Percentiles rank a stretch among this genome's conserved stretches.
Evolutionary conservation across 306 rosid genomes (phyloP).

Genomic region (Cyamopsis tetragonoloba): DNA sequence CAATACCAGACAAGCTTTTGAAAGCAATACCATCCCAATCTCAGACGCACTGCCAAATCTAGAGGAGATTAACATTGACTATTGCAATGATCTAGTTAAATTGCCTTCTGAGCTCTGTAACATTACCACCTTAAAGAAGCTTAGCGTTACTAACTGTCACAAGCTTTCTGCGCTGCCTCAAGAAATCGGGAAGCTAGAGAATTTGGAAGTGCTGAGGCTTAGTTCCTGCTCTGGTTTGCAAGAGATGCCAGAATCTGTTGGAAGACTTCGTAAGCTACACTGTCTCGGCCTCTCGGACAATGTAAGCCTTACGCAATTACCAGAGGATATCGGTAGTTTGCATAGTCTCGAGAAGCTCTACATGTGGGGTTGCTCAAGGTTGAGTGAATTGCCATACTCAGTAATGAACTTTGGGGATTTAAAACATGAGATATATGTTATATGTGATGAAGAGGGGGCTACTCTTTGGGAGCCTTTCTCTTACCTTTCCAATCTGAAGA

Average conservation of each 20-base stretch:
- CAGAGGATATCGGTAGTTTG: slow-evolving; percentile 31
- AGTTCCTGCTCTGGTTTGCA: slow-evolving; percentile 29
- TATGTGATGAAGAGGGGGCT: slow-evolving; percentile 38
- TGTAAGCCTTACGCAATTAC: slow-evolving; percentile 21
- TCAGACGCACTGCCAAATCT: slow-evolving; percentile 32
- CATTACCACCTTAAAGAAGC: slow-evolving; percentile 20
- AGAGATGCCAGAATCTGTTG: slow-evolving; percentile 31
- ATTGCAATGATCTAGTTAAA: slow-evolving; percentile 32
- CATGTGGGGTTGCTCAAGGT: slow-evolving; percentile 25
- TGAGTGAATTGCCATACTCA: slow-evolving; percentile 22
- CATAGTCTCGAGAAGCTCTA: slow-evolving; percentile 15
- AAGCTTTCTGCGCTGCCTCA: slow-evolving; percentile 26
- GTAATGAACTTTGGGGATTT: neutral
- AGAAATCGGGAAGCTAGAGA: slow-evolving; percentile 26
- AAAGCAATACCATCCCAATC: neutral
- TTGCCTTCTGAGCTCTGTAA: slow-evolving; percentile 30
- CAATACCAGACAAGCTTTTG: slow-evolving; percentile 6
- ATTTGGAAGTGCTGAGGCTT: slow-evolving; percentile 33
- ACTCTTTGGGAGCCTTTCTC: slow-evolving; percentile 23
- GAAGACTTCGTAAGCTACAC: slow-evolving; percentile 4
- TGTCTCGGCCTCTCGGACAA: slow-evolving; percentile 33
- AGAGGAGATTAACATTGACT: slow-evolving; percentile 35
- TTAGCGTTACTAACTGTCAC: slow-evolving; percentile 39
- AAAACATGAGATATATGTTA: neutral
- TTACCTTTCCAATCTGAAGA: slow-evolving; percentile 7